phyloP scores from a whole-genome alignment of 345 rosid species.

The Theobroma cacao region DNA sequence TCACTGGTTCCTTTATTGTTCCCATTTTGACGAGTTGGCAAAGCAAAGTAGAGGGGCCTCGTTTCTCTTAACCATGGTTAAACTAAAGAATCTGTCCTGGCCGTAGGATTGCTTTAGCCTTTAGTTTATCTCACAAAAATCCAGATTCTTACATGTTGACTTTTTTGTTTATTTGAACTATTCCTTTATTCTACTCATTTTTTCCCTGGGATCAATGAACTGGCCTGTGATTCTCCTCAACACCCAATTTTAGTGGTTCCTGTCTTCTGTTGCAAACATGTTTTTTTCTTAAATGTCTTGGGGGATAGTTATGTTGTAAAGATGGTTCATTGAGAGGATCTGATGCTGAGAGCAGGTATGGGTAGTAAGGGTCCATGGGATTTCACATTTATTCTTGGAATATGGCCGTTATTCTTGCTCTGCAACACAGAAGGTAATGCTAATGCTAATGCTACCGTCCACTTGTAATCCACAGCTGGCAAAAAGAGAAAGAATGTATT shows the following conservation, averaged over 20 bases:
- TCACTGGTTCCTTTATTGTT: background rate
- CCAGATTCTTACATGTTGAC: background rate
- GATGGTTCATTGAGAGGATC: background rate
- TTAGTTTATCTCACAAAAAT: background rate
- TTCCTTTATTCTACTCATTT: background rate
- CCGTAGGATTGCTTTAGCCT: background rate
- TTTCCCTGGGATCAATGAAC: background rate
- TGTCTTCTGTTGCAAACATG: background rate
- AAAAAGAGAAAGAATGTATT: background rate
- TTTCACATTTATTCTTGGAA: background rate
- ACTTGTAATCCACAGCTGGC: background rate
- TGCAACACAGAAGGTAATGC: background rate
- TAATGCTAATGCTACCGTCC: background rate
- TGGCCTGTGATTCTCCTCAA: background rate
- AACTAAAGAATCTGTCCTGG: background rate
- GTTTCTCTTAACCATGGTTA: slow-evolving; percentile 7
- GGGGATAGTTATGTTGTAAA: background rate
- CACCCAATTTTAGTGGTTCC: background rate
- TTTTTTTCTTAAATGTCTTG: background rate
- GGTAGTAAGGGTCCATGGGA: background rate
- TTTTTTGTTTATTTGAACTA: background rate
- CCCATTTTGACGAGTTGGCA: background rate
- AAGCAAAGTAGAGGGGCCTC: background rate
- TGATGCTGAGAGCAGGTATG: background rate
- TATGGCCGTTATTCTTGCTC: background rate